Base-by-base conservation (phyloP, 805 yeast genomes). In the Candida nemodendra region DNA sequence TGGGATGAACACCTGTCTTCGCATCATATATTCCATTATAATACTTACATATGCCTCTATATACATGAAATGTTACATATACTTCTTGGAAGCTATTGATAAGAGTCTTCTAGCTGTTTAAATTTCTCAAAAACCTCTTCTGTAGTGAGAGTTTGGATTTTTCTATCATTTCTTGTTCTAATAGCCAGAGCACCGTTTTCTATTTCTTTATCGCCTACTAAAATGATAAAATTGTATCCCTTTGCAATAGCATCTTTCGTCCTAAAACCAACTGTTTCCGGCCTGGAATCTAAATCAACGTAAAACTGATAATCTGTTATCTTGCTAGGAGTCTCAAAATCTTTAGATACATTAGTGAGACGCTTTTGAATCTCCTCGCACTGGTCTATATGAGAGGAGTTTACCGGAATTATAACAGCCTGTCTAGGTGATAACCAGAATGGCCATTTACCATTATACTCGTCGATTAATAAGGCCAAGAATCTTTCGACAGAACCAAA, bases 351-450 rank as follows among this genome's bases (percentile, higher is more conserved):
- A 16, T 80, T 81, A 28, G 68, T 62, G 27, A 91, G 63, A 32
- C 55, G 44, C 4, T 57, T 46, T 11, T 71, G 72, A 2, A 85
- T 57, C 2, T 61, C 39, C n/a, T 67, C 47, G 3, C 95, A 84
- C 36, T 73, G 73, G 8, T 64, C 72, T 7, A 62, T 57, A 53
- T 84, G 90, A 8, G 71, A 64, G 0, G 78, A 78, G 40, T 81
- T 79, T 4, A 89, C 79, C 1, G 99, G 97, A 5, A 93, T 71
- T 2, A 93, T 71, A 27, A 84, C 71, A 0, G 91, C 93, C 59
- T 93, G 99, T 45, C 95, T 72, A 5, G 98, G 97, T 47, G 83
- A 87, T 30, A 93, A 57, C 99, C 99, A 93, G 58, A 93, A 89
- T 8, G 99, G 99, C 98, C 98, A 93, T 50, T 82, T 81, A 0